These are phyloP conservation scores for Beauveria sp. DNA, from an alignment of 2,329 filamentous ascomycete species.

Conservation along the genomic window DNA sequence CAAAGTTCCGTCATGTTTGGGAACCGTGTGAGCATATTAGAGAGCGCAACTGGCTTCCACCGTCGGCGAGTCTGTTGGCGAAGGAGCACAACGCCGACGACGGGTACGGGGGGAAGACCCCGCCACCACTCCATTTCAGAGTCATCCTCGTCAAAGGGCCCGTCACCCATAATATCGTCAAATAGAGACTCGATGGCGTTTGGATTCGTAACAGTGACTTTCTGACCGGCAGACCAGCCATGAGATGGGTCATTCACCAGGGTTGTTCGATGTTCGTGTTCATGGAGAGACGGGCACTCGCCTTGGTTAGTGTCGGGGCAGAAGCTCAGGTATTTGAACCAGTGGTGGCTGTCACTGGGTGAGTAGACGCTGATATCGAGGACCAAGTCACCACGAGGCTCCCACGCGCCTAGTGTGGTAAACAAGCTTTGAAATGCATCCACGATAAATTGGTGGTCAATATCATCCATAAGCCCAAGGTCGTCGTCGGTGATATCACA, in stretches of 20 bases:
- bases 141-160: conserved; percentile 21
- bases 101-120: conserved; percentile 25
- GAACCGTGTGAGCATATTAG: conserved; percentile 27
- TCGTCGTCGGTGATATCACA: conserved; percentile 4
- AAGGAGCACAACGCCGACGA: conserved; percentile 25
- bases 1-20: conserved; percentile 29
- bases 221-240: conserved; percentile 23
- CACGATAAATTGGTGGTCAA: conserved; percentile 20
- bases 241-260: conserved; percentile 21
- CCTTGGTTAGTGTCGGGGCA: conserved; percentile 13
- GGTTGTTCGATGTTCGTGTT: conserved; percentile 14
- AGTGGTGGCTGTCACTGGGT: conserved; percentile 28
- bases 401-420: conserved; percentile 23
- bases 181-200: conserved; percentile 18
- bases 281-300: conserved; percentile 10
- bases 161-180: conserved; percentile 23
- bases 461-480: conserved; percentile 6
- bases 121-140: conserved; percentile 26
- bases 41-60: conserved; percentile 25
- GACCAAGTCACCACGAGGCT: conserved; percentile 23
- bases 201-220: conserved; percentile 14
- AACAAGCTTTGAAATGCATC: conserved; percentile 25
- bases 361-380: conserved; percentile 33
- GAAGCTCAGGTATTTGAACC: conserved; percentile 27
- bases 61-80: conserved; percentile 30